Percentiles rank a stretch among this genome's conserved stretches.
phyloP scores from a whole-genome alignment of 306 rosid genomes.

The Myrica gale region DNA sequence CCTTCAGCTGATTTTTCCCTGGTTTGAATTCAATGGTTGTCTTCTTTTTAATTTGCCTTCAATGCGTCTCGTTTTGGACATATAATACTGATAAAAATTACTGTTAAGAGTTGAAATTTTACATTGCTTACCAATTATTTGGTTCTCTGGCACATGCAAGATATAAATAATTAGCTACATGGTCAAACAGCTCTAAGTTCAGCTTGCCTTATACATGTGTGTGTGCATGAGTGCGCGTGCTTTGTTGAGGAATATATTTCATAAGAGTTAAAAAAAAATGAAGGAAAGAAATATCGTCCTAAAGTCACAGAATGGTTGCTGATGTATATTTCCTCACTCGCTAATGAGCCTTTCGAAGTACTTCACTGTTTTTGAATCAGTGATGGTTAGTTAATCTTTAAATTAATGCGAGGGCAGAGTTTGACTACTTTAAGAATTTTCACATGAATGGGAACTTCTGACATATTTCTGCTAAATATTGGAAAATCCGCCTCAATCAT shows the following conservation, averaged over 20 bases:
- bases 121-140: neutral
- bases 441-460: neutral
- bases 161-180: neutral
- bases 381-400: neutral
- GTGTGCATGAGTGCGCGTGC: neutral
- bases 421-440: neutral
- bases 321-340: neutral
- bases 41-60: neutral
- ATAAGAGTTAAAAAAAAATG: no score
- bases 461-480: neutral
- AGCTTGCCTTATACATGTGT: neutral
- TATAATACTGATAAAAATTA: neutral
- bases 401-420: neutral
- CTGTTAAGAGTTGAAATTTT: neutral
- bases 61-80: neutral
- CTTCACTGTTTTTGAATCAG: neutral
- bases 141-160: neutral
- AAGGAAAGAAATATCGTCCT: no score
- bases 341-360: neutral
- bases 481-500: neutral
- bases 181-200: slow-evolving; percentile 5
- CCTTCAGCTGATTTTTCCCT: neutral
- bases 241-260: no score
- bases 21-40: neutral
- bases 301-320: neutral